Conservation (phyloP, 192 early-diverging fungal species). For the Lobosporangium transversale region DNA sequence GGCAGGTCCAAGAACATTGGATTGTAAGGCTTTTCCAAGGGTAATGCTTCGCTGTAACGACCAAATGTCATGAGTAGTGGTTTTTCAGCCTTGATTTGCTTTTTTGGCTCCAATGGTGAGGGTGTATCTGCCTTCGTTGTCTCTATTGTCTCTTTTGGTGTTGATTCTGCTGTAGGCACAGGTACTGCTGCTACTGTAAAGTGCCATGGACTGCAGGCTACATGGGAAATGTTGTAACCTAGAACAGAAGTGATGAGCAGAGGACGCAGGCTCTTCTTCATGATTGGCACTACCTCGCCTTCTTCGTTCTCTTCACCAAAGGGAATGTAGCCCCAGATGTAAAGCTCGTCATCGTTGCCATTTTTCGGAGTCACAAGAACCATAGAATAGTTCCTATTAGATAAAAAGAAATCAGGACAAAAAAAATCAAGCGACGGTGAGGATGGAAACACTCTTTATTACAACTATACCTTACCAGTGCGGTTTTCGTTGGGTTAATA, state of each 20-base stretch:
- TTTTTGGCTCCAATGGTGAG: neutral
- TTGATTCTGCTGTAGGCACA: neutral
- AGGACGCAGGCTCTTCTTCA: conserved; percentile 44
- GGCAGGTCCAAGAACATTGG: conserved; percentile 39
- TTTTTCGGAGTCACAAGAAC: conserved; percentile 32
- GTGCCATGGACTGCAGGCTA: conserved; percentile 50
- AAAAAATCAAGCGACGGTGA: too few relatives aligned
- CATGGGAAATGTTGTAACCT: conserved; percentile 47
- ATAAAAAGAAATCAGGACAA: neutral
- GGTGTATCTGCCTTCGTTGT: neutral
- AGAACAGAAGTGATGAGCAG: conserved; percentile 45
- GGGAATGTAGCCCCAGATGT: conserved; percentile 51
- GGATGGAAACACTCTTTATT: too few relatives aligned
- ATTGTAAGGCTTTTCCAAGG: conserved; percentile 39
- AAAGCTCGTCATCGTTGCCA: conserved; percentile 41
- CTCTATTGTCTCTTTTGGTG: neutral
- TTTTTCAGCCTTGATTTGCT: conserved; percentile 2
- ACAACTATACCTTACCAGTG: too few relatives aligned
- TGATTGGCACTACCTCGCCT: conserved; percentile 19
- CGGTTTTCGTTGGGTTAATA: too few relatives aligned
- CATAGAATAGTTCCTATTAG: conserved; percentile 39
- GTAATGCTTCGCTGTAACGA: conserved; percentile 20
- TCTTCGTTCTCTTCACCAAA: conserved; percentile 40
- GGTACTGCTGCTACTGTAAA: conserved; percentile 39
- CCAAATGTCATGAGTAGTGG: conserved; percentile 52